phyloP scores from a whole-genome alignment of 108 stramenopile genomes.

The Cyclotella baltica region DNA sequence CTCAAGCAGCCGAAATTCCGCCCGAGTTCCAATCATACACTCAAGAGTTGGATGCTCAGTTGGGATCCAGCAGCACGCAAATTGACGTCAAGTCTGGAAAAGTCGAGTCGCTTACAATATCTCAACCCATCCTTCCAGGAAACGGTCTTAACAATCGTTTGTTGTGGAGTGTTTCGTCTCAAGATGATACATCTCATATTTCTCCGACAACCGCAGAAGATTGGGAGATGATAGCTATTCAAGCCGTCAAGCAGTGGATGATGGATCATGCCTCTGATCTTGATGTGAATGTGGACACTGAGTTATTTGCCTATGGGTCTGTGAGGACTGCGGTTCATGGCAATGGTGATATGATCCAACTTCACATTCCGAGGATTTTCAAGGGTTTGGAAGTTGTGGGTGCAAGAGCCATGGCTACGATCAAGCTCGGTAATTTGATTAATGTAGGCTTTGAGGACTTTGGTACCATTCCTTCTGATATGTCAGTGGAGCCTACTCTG shows the following conservation, averaged over 20 bases:
- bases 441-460: slow-evolving; percentile 13
- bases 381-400: slow-evolving; percentile 15
- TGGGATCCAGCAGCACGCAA: slow-evolving; percentile 6
- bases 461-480: neutral
- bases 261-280: neutral
- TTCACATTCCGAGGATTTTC: neutral
- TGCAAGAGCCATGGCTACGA: slow-evolving; percentile 8
- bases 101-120: slow-evolving; percentile 1
- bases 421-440: slow-evolving; percentile 22
- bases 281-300: neutral
- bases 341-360: slow-evolving; percentile 27
- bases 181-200: neutral
- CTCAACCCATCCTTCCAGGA: slow-evolving; percentile 13
- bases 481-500: neutral
- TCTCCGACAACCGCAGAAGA: neutral
- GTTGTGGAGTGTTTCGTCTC: slow-evolving; percentile 23
- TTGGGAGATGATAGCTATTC: neutral
- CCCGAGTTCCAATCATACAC: neutral
- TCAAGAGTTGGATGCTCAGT: neutral
- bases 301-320: slow-evolving; percentile 6
- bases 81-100: slow-evolving; percentile 1
- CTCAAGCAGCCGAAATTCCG: neutral
- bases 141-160: slow-evolving; percentile 15
- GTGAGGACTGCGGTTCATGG: slow-evolving; percentile 18
- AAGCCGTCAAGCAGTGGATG: slow-evolving; percentile 4